Base-by-base conservation (phyloP, 768 basidiomycete genomes). In the Phlegmacium glaucopus region DNA sequence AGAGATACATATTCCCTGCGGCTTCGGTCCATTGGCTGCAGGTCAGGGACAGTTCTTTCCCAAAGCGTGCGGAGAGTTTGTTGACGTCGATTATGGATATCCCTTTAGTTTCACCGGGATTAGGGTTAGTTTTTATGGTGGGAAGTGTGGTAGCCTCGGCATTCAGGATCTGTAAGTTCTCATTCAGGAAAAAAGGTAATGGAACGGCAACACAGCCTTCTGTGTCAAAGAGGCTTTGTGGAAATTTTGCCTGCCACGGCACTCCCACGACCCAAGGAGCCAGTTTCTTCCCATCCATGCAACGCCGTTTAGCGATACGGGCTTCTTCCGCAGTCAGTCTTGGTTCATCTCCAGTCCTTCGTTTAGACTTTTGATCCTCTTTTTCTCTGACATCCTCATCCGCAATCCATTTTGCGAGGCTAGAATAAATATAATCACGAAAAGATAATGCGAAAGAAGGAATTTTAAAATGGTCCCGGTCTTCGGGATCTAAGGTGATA, bases 121-220 rank as follows among this genome's bases (percentile, higher is more conserved):
- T n/a, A n/a, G n/a, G n/a, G n/a, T n/a, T n/a, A n/a, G n/a, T n/a
- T n/a, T n/a, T n/a, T n/a, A n/a, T n/a, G n/a, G n/a, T n/a, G n/a
- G n/a, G n/a, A n/a, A n/a, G n/a, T n/a, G n/a, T n/a, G n/a, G n/a
- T n/a, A n/a, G n/a, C n/a, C n/a, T n/a, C n/a, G n/a, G n/a, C n/a
- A n/a, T n/a, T n/a, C n/a, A n/a, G n/a, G n/a, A n/a, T n/a, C n/a
- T n/a, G n/a, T n/a, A n/a, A n/a, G n/a, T n/a, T n/a, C n/a, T n/a
- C n/a, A n/a, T n/a, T n/a, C n/a, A n/a, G n/a, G n/a, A n/a, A n/a
- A n/a, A n/a, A n/a, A n/a, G n/a, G n/a, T n/a, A n/a, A n/a, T n/a
- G n/a, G n/a, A 64, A 5, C 62, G 46, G 45, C 65, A 63, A 25
- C 34, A 26, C 44, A 45, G 13, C 30, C 30, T 32, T 32, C 30